A percentile compares a stretch with the other conserved stretches of the same genome.
These are phyloP conservation scores for Russula compacta DNA, from an alignment of 768 basidiomycete genomes.

Conservation along the genomic window DNA sequence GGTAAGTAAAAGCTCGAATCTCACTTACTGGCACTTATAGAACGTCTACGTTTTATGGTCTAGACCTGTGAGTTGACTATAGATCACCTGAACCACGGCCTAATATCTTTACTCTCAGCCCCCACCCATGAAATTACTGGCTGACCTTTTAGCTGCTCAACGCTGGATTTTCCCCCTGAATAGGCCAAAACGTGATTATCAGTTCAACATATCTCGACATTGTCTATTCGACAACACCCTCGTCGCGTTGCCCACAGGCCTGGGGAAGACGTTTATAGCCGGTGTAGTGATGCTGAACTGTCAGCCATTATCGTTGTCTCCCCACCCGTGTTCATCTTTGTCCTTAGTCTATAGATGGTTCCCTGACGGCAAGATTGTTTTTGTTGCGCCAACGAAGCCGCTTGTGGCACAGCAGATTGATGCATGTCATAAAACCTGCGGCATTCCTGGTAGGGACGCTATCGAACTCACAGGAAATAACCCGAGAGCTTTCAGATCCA, in stretches of 20 bases:
- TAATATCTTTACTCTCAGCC: slow-evolving; percentile 33
- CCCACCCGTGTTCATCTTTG: slow-evolving; percentile 1
- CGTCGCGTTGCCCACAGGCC: slow-evolving; percentile 88
- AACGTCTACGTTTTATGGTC: background rate
- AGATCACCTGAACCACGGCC: background rate
- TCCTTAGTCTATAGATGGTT: slow-evolving; percentile 81
- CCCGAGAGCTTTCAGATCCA: slow-evolving; percentile 40
- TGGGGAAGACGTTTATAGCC: slow-evolving; percentile 98
- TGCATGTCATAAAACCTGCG: slow-evolving; percentile 88
- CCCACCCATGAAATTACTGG: slow-evolving; percentile 65
- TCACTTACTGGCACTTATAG: background rate
- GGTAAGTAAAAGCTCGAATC: slow-evolving; percentile 9
- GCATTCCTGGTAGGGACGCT: slow-evolving; percentile 82
- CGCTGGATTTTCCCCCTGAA: slow-evolving; percentile 94
- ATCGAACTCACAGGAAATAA: slow-evolving; percentile 81
- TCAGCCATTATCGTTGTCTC: slow-evolving; percentile 28
- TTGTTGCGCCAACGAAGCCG: slow-evolving; percentile 94
- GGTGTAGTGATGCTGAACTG: slow-evolving; percentile 96
- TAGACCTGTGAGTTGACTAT: slow-evolving; percentile 7
- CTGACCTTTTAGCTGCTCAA: slow-evolving; percentile 69
- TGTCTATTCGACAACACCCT: slow-evolving; percentile 89
- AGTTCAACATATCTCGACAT: slow-evolving; percentile 82
- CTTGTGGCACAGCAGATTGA: slow-evolving; percentile 92
- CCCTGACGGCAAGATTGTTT: slow-evolving; percentile 84
- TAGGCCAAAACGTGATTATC: slow-evolving; percentile 81